A percentile compares a stretch with the other conserved stretches of the same genome.
phyloP scores from a whole-genome alignment of 208 protist species.

The Trypanosoma vivax region DNA sequence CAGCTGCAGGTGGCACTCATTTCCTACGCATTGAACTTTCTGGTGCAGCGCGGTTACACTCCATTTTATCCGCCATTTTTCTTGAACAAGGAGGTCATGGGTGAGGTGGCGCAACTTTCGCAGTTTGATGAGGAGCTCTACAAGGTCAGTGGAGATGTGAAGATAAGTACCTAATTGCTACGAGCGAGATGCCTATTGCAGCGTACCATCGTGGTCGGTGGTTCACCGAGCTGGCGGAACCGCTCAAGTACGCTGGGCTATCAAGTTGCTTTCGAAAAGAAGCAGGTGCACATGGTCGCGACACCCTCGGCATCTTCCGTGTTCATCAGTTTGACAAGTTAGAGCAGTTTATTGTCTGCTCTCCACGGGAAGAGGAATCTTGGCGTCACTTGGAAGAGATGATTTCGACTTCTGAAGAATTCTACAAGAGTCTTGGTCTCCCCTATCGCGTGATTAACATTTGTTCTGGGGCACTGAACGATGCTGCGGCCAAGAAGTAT shows the following conservation, averaged over 20 bases:
- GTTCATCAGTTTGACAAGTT: slow-evolving; percentile 97
- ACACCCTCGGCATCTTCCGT: slow-evolving; percentile 94
- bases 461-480: slow-evolving; percentile 96
- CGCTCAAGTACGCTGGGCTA: slow-evolving; percentile 94
- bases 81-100: slow-evolving; percentile 98
- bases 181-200: slow-evolving; percentile 99
- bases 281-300: slow-evolving; percentile 92
- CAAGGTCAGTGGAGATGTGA: slow-evolving; percentile 95
- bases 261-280: slow-evolving; percentile 99
- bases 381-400: slow-evolving; percentile 90
- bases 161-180: slow-evolving; percentile 99
- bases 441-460: slow-evolving; percentile 94
- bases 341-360: slow-evolving; percentile 93
- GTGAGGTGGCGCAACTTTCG: slow-evolving; percentile 94
- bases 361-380: slow-evolving; percentile 84
- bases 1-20: slow-evolving; percentile 97
- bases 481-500: slow-evolving; percentile 99
- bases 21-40: slow-evolving; percentile 96
- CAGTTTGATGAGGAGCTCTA: slow-evolving; percentile 99
- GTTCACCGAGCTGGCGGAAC: slow-evolving; percentile 88
- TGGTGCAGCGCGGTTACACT: slow-evolving; percentile 88
- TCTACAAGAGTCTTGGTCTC: slow-evolving; percentile 90
- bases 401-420: slow-evolving; percentile 90
- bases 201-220: slow-evolving; percentile 95
- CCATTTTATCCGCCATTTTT: slow-evolving; percentile 99